Conservation (phyloP, 2,329 filamentous ascomycete genomes). For the Zymoseptoria pseudotritici region DNA sequence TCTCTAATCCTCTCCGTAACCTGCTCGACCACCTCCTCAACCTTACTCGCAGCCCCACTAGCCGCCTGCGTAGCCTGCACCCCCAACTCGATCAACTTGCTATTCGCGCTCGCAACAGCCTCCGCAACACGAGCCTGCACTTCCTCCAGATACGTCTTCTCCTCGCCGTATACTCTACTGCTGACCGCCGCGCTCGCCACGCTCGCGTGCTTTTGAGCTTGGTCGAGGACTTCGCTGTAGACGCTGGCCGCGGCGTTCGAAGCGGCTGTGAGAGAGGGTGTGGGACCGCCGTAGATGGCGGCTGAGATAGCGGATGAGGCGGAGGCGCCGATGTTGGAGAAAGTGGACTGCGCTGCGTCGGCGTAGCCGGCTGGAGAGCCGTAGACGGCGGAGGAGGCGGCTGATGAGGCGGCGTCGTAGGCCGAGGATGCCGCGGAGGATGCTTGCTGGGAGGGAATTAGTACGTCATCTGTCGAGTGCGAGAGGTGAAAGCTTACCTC, state of each 20-base stretch:
- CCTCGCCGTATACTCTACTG: constrained; percentile 43
- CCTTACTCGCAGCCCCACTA: constrained; percentile 28
- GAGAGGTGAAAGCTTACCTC: constrained; percentile 29
- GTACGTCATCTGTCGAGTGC: too few species aligned
- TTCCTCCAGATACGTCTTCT: constrained; percentile 44
- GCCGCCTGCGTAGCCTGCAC: constrained; percentile 26
- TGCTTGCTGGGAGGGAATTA: constrained; percentile 36
- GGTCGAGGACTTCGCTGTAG: constrained; percentile 41
- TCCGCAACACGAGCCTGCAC: constrained; percentile 35
- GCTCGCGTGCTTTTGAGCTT: constrained; percentile 36
- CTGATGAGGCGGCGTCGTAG: constrained; percentile 34
- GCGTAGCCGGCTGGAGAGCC: constrained; percentile 46
- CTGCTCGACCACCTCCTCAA: constrained; percentile 38
- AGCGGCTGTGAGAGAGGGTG: constrained; percentile 40
- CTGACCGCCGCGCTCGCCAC: constrained; percentile 42
- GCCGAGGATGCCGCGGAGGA: constrained; percentile 44
- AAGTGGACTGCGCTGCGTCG: constrained; percentile 47
- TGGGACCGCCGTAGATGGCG: constrained; percentile 51
- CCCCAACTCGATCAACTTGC: constrained; percentile 35
- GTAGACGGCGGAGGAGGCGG: constrained; percentile 49
- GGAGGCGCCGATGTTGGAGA: constrained; percentile 48
- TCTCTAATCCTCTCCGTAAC: constrained; percentile 42
- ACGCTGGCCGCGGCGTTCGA: constrained; percentile 38
- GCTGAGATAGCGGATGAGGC: constrained; percentile 50
- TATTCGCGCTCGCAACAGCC: constrained; percentile 40